A percentile compares a stretch with the other conserved stretches of the same genome.
Conservation (phyloP, 164 flowering plant genomes). For the Warburgia ugandensis region DNA sequence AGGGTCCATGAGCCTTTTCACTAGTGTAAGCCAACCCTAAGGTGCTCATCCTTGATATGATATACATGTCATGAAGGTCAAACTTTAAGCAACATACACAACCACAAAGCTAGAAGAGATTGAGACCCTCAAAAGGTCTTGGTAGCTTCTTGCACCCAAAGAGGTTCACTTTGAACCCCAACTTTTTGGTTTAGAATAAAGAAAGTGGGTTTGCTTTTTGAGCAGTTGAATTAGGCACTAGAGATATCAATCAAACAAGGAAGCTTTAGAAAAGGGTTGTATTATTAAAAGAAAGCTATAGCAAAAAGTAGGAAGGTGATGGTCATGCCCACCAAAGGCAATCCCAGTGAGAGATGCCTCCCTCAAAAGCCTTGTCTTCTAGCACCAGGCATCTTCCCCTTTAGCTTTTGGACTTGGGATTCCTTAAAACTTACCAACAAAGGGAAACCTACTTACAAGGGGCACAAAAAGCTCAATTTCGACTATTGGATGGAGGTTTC, state of each 20-base stretch:
- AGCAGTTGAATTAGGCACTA: slow-evolving; percentile 23
- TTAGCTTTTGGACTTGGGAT: slow-evolving; percentile 20
- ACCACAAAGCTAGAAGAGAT: too few species aligned
- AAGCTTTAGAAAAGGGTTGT: slow-evolving; percentile 18
- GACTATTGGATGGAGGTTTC: too few species aligned
- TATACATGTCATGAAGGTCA: slow-evolving; percentile 38
- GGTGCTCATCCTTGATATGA: slow-evolving; percentile 10
- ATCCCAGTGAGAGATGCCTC: slow-evolving; percentile 17
- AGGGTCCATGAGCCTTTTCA: slow-evolving; percentile 44
- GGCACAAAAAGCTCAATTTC: slow-evolving; percentile 15
- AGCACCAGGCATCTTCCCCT: slow-evolving; percentile 23
- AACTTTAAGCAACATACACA: slow-evolving; percentile 46
- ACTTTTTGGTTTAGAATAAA: slow-evolving; percentile 22
- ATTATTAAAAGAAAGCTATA: neutral
- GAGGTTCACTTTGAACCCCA: slow-evolving; percentile 40
- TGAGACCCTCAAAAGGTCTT: slow-evolving; percentile 24
- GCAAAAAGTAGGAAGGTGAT: slow-evolving; percentile 15
- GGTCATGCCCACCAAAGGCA: slow-evolving; percentile 16
- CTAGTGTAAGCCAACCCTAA: slow-evolving; percentile 45
- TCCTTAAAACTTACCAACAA: slow-evolving; percentile 38
- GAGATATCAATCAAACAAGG: slow-evolving; percentile 33
- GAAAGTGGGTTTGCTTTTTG: slow-evolving; percentile 31
- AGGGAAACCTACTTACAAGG: slow-evolving; percentile 24
- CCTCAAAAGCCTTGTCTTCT: slow-evolving; percentile 24
- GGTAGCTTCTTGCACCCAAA: slow-evolving; percentile 68